Evolutionary conservation across 1,284 basidiomycete species (phyloP).

Genomic region (Rhizoctonia solani): DNA sequence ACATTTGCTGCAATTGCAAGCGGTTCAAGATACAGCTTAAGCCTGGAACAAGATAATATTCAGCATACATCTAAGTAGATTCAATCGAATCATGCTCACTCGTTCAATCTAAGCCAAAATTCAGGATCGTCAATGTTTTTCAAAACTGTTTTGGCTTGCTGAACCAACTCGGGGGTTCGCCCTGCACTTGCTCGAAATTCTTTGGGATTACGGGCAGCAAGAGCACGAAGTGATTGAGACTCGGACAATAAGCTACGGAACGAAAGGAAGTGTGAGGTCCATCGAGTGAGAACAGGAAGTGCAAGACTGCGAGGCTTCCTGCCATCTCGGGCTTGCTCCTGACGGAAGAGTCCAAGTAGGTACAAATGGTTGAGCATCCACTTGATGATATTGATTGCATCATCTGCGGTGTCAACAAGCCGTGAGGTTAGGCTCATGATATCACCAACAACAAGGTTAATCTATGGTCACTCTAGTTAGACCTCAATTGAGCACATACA

Average conservation of each 20-base stretch:
- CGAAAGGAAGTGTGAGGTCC: constrained; percentile 14
- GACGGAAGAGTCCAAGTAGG: neutral
- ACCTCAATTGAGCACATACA: too few species aligned
- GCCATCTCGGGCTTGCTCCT: neutral
- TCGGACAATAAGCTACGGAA: constrained; percentile 7
- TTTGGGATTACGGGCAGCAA: constrained; percentile 5
- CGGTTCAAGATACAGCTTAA: constrained; percentile 47
- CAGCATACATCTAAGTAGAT: neutral
- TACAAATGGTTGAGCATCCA: constrained; percentile 20
- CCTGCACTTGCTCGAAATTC: constrained; percentile 7
- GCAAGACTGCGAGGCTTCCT: too few species aligned
- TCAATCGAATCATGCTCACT: constrained; percentile 1
- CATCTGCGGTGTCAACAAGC: neutral
- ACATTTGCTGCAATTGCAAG: constrained; percentile 50
- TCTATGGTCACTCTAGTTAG: too few species aligned
- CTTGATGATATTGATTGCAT: constrained; percentile 7
- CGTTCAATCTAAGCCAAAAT: neutral
- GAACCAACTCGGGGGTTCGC: neutral
- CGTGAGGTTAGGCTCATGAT: neutral
- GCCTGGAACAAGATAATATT: constrained; percentile 38
- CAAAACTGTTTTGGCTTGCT: neutral
- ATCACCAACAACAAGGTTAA: constrained; percentile 13
- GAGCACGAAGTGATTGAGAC: neutral
- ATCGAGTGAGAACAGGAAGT: too few species aligned
- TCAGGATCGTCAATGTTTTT: neutral